These are phyloP conservation scores for Darksidea phi DNA, from an alignment of 495 filamentous ascomycete genomes.

Conservation along the genomic window DNA sequence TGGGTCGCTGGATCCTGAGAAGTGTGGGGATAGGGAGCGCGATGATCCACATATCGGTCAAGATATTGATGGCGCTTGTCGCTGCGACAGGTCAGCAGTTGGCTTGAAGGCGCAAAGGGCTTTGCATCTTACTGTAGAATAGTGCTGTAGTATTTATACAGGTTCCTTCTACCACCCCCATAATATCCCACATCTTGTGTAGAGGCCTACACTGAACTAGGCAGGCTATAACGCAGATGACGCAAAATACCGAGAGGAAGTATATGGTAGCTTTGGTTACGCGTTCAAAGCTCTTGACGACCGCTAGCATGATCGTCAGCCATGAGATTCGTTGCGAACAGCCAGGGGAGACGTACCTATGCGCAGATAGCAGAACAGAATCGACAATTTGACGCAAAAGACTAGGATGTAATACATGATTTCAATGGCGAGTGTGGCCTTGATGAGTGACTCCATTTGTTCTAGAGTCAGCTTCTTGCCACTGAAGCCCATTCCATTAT, in stretches of 20 bases:
- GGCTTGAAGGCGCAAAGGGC: background rate
- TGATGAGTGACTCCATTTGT: constrained; percentile 24
- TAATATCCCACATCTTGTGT: constrained; percentile 50
- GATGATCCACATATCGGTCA: constrained; percentile 55
- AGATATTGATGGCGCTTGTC: constrained; percentile 53
- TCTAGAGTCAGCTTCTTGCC: constrained; percentile 6
- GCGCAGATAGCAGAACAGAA: constrained; percentile 51
- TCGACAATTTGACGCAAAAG: constrained; percentile 49
- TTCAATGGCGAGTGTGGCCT: constrained; percentile 46
- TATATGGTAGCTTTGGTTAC: constrained; percentile 41
- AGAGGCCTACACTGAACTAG: constrained; percentile 50
- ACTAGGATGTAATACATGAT: constrained; percentile 48
- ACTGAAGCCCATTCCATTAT: constrained; percentile 30
- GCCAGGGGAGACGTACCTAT: constrained; percentile 44
- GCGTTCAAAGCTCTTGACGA: constrained; percentile 13
- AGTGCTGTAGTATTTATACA: constrained; percentile 53
- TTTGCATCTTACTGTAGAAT: constrained; percentile 49
- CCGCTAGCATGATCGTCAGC: background rate
- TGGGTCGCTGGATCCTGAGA: constrained; percentile 46
- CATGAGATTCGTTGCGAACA: background rate
- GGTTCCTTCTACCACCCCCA: constrained; percentile 35
- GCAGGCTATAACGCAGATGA: constrained; percentile 43
- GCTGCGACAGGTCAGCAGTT: constrained; percentile 25
- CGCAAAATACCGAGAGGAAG: constrained; percentile 44
- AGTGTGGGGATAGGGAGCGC: constrained; percentile 52